Conservation (phyloP, 495 filamentous ascomycete genomes). For the Podospora pseudocomata region DNA sequence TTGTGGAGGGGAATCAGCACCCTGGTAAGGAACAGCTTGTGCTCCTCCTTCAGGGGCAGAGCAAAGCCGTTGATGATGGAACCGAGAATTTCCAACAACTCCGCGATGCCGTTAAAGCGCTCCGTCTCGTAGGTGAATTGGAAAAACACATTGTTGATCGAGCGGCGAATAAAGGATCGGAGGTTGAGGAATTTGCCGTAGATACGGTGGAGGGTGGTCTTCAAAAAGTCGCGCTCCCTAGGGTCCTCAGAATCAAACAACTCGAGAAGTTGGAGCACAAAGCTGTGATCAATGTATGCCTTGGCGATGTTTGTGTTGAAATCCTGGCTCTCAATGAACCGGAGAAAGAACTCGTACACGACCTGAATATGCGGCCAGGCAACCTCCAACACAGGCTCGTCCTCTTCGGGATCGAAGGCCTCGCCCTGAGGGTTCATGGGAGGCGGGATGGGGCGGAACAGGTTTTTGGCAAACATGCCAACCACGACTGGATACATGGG, state of each 20-base stretch:
- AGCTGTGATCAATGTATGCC: slow-evolving; percentile 94
- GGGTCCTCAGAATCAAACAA: slow-evolving; percentile 99
- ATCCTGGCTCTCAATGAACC: slow-evolving; percentile 99
- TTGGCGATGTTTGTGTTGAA: slow-evolving; percentile 99
- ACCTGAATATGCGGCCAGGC: slow-evolving; percentile 99
- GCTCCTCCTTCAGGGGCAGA: slow-evolving; percentile 94
- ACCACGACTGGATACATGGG: slow-evolving; percentile 98
- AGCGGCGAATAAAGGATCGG: slow-evolving; percentile 92
- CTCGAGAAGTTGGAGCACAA: slow-evolving; percentile 95
- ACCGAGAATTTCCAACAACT: slow-evolving; percentile 92
- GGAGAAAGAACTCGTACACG: slow-evolving; percentile 98
- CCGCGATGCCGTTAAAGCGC: slow-evolving; percentile 96
- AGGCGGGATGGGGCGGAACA: slow-evolving; percentile 94
- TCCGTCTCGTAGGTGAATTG: slow-evolving; percentile 99
- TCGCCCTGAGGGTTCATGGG: slow-evolving; percentile 97
- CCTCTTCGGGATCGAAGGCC: slow-evolving; percentile 97
- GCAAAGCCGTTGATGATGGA: slow-evolving; percentile 99
- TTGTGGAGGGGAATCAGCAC: slow-evolving; percentile 94
- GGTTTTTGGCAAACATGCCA: slow-evolving; percentile 98
- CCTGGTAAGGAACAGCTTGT: slow-evolving; percentile 95
- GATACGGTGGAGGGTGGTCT: slow-evolving; percentile 96
- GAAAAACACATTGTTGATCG: slow-evolving; percentile 99
- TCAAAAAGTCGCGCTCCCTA: slow-evolving; percentile 93
- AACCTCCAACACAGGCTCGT: slow-evolving; percentile 96
- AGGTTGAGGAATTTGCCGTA: slow-evolving; percentile 99